Percentiles rank a stretch among this genome's conserved stretches.
Evolutionary conservation across 2,329 filamentous ascomycete genomes (phyloP).

Genomic region (Magnaporthiopsis poae): DNA sequence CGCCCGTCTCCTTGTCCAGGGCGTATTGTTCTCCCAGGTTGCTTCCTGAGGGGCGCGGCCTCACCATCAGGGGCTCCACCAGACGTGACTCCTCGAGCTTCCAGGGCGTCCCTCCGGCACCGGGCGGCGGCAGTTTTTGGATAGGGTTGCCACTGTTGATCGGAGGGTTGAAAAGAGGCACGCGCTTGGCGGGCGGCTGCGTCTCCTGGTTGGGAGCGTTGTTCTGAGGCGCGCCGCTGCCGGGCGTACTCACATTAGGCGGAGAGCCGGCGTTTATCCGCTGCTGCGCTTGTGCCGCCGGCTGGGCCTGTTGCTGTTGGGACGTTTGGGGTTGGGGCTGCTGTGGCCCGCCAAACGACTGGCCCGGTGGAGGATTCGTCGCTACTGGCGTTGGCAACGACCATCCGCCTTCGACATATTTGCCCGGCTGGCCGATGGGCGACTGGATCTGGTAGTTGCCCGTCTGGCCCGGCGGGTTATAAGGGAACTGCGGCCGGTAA

Average conservation of each 20-base stretch:
- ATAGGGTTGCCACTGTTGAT: constrained; percentile 19
- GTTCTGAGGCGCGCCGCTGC: not conserved
- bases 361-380: constrained; percentile 2
- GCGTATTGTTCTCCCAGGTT: constrained; percentile 23
- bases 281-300: constrained; percentile 13
- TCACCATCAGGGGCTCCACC: constrained; percentile 37
- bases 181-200: not conserved
- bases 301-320: constrained; percentile 5
- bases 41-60: constrained; percentile 24
- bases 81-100: constrained; percentile 46
- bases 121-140: constrained; percentile 32
- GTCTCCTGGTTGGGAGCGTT: not conserved
- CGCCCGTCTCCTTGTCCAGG: constrained; percentile 44
- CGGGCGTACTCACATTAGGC: constrained; percentile 6
- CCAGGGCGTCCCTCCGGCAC: constrained; percentile 31
- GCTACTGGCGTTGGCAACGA: constrained; percentile 1
- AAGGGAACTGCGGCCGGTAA: constrained; percentile 5
- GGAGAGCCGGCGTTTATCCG: constrained; percentile 14
- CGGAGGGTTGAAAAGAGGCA: constrained; percentile 3
- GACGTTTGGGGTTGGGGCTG: constrained; percentile 4
- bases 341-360: constrained; percentile 6
- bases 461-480: not conserved
- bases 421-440: constrained; percentile 6
- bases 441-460: constrained; percentile 5
- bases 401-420: constrained; percentile 5